Evolutionary conservation across 768 basidiomycete species (phyloP), one percentile per base, ranked within the genome.

Genomic region (Mycena rosella): DNA sequence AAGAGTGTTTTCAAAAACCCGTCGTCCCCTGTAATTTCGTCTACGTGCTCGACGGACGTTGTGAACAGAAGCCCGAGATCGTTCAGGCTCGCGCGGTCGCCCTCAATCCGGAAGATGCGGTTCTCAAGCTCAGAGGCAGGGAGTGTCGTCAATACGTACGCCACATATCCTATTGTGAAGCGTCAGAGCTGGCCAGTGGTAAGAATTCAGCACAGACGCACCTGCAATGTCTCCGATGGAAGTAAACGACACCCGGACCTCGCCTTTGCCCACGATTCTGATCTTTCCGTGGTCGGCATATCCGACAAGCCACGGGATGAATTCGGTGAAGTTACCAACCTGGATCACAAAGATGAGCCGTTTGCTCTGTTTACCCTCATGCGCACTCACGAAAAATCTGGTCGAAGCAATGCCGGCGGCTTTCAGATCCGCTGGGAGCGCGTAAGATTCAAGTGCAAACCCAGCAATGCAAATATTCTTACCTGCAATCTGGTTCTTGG

Each of bases 151-250:
- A 82, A 74, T 30, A 79, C 69, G 44, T 82, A 71, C 18, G 76
- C 81, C 26, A 78, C 54, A 38, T 80, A 83, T 24, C 82, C 81
- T 82, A 34, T 18, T 5, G 29, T n/a, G 32, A 34, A 34, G 11
- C 11, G 13, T 20, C 10, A 3, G 30, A 17, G 22, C 22, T 22
- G 24, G 22, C 27, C 18, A 52, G 32, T 4, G 10, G 29, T 48
- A 32, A 18, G 24, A 20, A 20, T 6, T n/a, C 6, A 13, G 5
- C 20, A 5, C 20, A 18, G 20, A 20, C 20, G 47, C n/a, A 61
- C 82, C 81, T 44, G 79, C 72, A 32, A 81, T 77, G 60, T 82
- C 79, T 3, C 74, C 74, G 58, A 77, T 58, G 26, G 78, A 62
- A 0, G 81, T 79, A 62, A 75, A 76, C 14, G 79, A 76, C 47